Conservation (phyloP, 2,329 filamentous ascomycete species). For the Emydomyces testavorans region DNA sequence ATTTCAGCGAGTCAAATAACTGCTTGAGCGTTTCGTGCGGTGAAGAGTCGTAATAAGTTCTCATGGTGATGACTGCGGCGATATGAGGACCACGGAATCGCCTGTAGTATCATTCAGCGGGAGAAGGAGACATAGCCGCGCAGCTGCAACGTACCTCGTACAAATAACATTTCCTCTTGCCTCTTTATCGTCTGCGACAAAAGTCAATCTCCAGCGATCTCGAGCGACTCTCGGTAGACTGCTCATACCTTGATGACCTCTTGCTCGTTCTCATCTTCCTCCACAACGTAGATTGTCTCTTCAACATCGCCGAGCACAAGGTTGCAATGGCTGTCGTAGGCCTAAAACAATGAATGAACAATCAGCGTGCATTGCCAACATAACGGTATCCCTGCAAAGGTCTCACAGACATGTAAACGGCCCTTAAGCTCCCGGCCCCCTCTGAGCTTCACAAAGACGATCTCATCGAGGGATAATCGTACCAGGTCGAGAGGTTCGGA, state of each 20-base stretch:
- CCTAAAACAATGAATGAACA: slow-evolving; percentile 43
- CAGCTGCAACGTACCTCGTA: slow-evolving; percentile 58
- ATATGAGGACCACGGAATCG: slow-evolving; percentile 62
- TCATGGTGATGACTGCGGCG: slow-evolving; percentile 41
- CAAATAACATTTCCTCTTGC: slow-evolving; percentile 97
- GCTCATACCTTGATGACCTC: slow-evolving; percentile 56
- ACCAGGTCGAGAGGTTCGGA: slow-evolving; percentile 94
- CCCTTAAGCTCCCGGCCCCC: slow-evolving; percentile 94
- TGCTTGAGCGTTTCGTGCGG: background rate
- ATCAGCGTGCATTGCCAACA: slow-evolving; percentile 4
- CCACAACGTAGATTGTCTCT: slow-evolving; percentile 89
- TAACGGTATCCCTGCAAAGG: slow-evolving; percentile 1
- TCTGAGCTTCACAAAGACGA: slow-evolving; percentile 92
- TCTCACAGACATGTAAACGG: slow-evolving; percentile 66
- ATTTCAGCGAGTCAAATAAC: background rate
- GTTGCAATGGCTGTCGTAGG: slow-evolving; percentile 98
- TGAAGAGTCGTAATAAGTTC: background rate
- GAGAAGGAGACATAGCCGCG: slow-evolving; percentile 11
- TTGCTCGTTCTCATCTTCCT: slow-evolving; percentile 69
- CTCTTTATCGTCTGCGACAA: slow-evolving; percentile 72
- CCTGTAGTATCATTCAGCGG: slow-evolving; percentile 37
- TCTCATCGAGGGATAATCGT: slow-evolving; percentile 83
- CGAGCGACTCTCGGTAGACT: no score
- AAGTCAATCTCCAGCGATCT: background rate
- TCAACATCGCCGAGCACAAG: slow-evolving; percentile 91